These are phyloP conservation scores for Carex littledalei DNA, from an alignment of 176 grass and related monocot genomes.

Conservation along the genomic window DNA sequence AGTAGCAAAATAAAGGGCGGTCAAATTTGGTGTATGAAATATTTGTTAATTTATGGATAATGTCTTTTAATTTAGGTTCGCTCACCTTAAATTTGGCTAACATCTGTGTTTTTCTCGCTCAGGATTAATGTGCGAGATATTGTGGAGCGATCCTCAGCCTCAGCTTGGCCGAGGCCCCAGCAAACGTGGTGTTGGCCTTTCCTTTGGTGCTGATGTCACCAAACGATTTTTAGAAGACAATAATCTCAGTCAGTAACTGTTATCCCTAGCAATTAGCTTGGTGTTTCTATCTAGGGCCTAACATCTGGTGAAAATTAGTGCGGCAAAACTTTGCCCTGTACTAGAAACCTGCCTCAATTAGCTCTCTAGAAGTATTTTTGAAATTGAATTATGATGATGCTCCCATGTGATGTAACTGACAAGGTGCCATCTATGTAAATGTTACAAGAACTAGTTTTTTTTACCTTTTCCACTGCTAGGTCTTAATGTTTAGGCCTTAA, in stretches of 20 bases:
- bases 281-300: not conserved
- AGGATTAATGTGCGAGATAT: slow-evolving; percentile 87
- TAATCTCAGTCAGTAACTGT: slow-evolving; percentile 37
- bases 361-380: not conserved
- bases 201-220: slow-evolving; percentile 81
- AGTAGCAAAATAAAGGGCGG: not conserved
- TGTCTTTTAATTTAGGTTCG: not conserved
- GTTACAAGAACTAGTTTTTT: not conserved
- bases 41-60: not conserved
- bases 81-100: not conserved
- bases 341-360: not conserved
- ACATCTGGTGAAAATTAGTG: not conserved
- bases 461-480: not conserved
- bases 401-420: not conserved
- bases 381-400: not conserved
- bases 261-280: not conserved
- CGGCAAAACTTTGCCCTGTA: not conserved
- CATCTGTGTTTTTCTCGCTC: slow-evolving; percentile 6
- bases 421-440: not conserved
- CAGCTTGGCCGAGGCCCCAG: slow-evolving; percentile 78
- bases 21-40: not conserved
- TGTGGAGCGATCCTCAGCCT: slow-evolving; percentile 88
- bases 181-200: slow-evolving; percentile 81
- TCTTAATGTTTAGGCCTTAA: not conserved
- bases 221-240: slow-evolving; percentile 62